phyloP scores from a whole-genome alignment of 768 basidiomycete genomes.

The Asterophora parasitica region DNA sequence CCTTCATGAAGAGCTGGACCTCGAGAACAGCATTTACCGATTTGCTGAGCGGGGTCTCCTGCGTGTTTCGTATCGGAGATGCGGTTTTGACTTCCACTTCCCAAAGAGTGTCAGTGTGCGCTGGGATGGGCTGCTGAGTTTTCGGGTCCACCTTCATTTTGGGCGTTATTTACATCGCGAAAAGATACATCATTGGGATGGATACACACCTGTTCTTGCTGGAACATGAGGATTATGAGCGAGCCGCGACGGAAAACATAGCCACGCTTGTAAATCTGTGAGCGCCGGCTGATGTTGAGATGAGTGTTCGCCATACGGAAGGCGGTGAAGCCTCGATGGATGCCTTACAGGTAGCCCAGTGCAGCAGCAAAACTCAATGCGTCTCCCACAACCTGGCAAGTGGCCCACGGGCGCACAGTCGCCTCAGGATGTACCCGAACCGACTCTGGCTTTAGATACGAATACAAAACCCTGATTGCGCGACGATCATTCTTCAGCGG shows the following conservation, averaged over 20 bases:
- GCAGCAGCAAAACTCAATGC: constrained; percentile 77
- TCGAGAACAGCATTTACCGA: constrained; percentile 74
- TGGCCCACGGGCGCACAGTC: constrained; percentile 83
- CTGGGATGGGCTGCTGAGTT: constrained; percentile 70
- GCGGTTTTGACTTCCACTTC: constrained; percentile 87
- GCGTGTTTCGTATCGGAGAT: constrained; percentile 70
- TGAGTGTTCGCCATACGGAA: background rate
- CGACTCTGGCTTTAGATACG: constrained; percentile 82
- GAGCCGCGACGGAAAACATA: constrained; percentile 70
- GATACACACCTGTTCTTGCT: constrained; percentile 68
- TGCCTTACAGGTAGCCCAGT: constrained; percentile 65
- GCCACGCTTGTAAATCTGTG: constrained; percentile 79
- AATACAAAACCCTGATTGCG: constrained; percentile 62
- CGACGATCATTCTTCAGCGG: background rate
- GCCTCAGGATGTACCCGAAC: constrained; percentile 80
- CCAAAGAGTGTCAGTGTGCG: constrained; percentile 80
- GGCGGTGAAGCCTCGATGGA: constrained; percentile 2
- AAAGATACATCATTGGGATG: constrained; percentile 1
- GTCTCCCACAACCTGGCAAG: constrained; percentile 73
- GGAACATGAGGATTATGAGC: constrained; percentile 77
- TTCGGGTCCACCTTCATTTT: constrained; percentile 61
- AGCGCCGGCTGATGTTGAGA: constrained; percentile 44
- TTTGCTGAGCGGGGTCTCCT: constrained; percentile 66
- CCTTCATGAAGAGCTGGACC: constrained; percentile 81
- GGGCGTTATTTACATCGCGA: background rate